Base-by-base conservation (phyloP, 2,329 filamentous ascomycete species). In the Xylariaceae sp. region DNA sequence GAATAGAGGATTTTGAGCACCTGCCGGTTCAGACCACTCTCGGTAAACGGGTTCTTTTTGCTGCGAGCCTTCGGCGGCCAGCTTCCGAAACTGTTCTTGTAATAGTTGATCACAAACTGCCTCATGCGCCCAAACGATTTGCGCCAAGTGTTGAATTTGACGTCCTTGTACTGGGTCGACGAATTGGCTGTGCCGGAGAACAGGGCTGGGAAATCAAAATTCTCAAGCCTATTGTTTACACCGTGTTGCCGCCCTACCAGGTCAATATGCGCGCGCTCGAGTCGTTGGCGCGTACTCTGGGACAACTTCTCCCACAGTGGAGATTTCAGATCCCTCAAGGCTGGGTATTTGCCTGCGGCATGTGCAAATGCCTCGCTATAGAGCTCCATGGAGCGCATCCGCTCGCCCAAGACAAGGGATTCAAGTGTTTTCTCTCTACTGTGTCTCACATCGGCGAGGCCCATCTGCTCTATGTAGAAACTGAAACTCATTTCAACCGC, bases 291-390 rank as follows among this genome's bases (percentile, higher is more conserved):
- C 0, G 89, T 94, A 46, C 76, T 73, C 0, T 69, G 62, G 2
- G 81, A 85, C 29, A 97, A 76, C 53, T 84, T 69, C 17, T 73
- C 68, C 60, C 80, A 89, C 33, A 92, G 76, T 0, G 80, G 76
- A 34, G 78, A 81, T 30, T 79, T 75, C 32, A 88, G 64, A 2
- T 74, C 69, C 38, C 80, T 73, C 43, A 88, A 78, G 21, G 88
- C 73, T 14, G 85, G 76, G 43, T 90, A 87, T 62, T 92, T 94
- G 34, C 90, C 92, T 8, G 86, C 88, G 1, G 83, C 88, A 60
- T 97, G 92, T 4, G 88, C 81, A 55, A 96, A 97, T 0, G 87
- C 88, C 61, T 96, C 88, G 42, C 86, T 87, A 64, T 94, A 97
- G 2, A 98, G 73, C 6, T 81, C 74, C 53, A 83, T 77, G 33